Conservation (phyloP, 495 filamentous ascomycete genomes). For the Ascodesmis nigricans region DNA sequence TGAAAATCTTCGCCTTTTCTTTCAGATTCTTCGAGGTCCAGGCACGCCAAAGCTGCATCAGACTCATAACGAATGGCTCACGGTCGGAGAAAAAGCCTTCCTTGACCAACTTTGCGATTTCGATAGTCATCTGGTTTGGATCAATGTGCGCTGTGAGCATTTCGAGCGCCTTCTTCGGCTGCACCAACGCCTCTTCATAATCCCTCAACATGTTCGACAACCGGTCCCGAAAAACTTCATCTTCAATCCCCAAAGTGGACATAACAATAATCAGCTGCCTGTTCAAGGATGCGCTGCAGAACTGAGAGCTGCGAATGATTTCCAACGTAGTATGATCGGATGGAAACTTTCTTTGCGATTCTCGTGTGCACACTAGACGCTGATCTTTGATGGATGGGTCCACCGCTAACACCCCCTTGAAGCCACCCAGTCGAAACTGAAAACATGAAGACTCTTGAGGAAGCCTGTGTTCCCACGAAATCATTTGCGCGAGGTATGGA, state of each 20-base stretch:
- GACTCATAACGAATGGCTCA: constrained; percentile 64
- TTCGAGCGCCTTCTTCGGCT: constrained; percentile 37
- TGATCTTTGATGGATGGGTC: constrained; percentile 24
- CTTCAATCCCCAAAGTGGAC: constrained; percentile 49
- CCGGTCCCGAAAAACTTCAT: constrained; percentile 43
- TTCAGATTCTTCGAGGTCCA: constrained; percentile 74
- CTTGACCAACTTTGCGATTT: constrained; percentile 47
- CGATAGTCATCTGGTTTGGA: constrained; percentile 57
- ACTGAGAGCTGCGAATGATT: constrained; percentile 59
- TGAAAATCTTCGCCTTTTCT: constrained; percentile 70
- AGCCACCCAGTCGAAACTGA: constrained; percentile 80
- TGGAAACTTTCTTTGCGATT: constrained; percentile 75
- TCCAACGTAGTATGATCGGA: constrained; percentile 50
- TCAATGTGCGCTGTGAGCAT: constrained; percentile 59
- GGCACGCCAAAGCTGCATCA: constrained; percentile 53
- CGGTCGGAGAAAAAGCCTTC: constrained; percentile 53
- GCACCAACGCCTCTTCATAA: constrained; percentile 44
- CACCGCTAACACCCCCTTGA: constrained; percentile 66
- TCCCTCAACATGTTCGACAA: constrained; percentile 38
- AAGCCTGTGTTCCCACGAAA: constrained; percentile 40
- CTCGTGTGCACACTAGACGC: constrained; percentile 49
- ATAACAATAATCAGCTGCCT: constrained; percentile 73
- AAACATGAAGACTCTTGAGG: constrained; percentile 44
- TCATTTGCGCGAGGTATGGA: constrained; percentile 43
- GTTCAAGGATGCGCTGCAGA: constrained; percentile 56